Percentiles rank a stretch among this genome's conserved stretches.
Conservation (phyloP, 106 monocot species). For the Triglochin maritima region DNA sequence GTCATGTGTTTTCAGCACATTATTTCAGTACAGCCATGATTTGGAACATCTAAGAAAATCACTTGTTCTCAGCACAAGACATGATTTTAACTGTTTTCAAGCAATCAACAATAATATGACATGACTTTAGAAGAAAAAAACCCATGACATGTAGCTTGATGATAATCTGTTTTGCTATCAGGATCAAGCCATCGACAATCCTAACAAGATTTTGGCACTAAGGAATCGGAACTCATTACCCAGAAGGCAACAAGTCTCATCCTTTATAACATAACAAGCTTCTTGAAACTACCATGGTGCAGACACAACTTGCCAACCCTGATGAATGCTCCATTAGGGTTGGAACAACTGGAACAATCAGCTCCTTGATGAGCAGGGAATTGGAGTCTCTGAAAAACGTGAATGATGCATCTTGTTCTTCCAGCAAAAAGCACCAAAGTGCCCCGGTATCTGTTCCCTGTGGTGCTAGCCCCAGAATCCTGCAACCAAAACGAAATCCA, state of each 20-base stretch:
- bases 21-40: too few species aligned
- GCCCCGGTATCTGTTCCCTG: conserved; percentile 10
- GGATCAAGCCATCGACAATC: too few species aligned
- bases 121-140: too few species aligned
- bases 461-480: conserved; percentile 9
- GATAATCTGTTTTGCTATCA: too few species aligned
- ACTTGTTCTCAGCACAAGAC: too few species aligned
- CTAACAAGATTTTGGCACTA: too few species aligned
- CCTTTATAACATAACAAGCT: neutral
- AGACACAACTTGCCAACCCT: conserved; percentile 7
- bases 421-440: conserved; percentile 11
- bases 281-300: conserved; percentile 26
- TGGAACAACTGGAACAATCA: conserved; percentile 57
- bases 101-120: too few species aligned
- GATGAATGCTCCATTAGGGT: conserved; percentile 34
- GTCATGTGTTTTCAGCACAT: too few species aligned
- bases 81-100: too few species aligned
- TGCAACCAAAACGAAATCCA: conserved; percentile 8
- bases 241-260: neutral
- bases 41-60: too few species aligned
- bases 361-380: conserved; percentile 59
- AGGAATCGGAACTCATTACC: too few species aligned
- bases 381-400: conserved; percentile 37
- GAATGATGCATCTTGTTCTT: conserved; percentile 16
- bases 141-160: too few species aligned